Evolutionary conservation across 176 grass and related monocot species (phyloP).

Genomic region (Oryza brachyantha): DNA sequence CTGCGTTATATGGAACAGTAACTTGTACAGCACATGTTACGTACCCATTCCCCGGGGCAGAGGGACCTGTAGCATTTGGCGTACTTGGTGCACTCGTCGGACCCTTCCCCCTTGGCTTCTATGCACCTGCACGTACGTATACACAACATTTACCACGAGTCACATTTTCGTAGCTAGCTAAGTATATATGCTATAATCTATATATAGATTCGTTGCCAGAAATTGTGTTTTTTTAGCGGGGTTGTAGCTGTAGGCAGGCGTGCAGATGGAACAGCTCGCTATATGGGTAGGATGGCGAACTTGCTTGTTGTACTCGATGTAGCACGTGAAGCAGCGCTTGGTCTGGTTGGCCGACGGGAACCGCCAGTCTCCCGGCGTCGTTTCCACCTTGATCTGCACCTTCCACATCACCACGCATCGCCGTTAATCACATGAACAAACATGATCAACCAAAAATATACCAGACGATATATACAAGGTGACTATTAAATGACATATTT

Average conservation of each 20-base stretch:
- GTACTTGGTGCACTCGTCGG: not conserved
- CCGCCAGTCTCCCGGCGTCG: slow-evolving; percentile 15
- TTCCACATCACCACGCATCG: no score
- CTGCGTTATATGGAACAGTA: not conserved
- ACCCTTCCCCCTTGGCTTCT: not conserved
- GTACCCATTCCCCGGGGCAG: not conserved
- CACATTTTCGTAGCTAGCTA: no score
- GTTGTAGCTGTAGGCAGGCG: not conserved
- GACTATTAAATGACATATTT: no score
- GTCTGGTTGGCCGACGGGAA: slow-evolving; percentile 34
- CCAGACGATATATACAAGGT: no score
- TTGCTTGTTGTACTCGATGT: slow-evolving; percentile 23
- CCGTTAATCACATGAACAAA: no score
- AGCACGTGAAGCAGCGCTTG: slow-evolving; percentile 25
- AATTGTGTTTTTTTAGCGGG: no score
- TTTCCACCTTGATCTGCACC: not conserved
- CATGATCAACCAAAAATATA: no score
- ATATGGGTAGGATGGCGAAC: not conserved
- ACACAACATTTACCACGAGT: not conserved
- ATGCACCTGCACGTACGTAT: not conserved
- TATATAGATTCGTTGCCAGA: no score
- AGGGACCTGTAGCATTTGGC: not conserved
- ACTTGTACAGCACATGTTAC: not conserved
- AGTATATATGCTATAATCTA: no score
- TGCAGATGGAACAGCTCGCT: not conserved